Conservation (phyloP, 2,329 filamentous ascomycete species). For the Rhynchosporium agropyri region DNA sequence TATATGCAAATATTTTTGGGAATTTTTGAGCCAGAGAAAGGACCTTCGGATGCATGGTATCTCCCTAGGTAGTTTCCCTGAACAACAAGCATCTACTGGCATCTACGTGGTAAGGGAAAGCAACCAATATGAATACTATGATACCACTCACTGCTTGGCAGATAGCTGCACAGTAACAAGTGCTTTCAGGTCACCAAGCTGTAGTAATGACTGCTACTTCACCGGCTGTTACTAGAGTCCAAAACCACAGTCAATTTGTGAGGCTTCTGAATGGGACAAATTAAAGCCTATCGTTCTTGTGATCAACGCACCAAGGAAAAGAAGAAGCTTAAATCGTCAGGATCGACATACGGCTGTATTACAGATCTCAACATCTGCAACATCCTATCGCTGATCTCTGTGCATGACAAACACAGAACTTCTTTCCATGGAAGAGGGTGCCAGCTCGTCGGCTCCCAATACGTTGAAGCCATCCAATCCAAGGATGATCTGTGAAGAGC, state of each 20-base stretch:
- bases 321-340: constrained; percentile 3
- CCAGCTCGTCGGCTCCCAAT: constrained; percentile 4
- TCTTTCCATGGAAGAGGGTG: neutral
- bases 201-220: neutral
- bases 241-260: neutral
- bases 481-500: neutral
- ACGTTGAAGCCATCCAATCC: neutral
- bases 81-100: no score
- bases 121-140: no score
- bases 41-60: no score
- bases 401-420: constrained; percentile 24
- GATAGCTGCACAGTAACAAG: no score
- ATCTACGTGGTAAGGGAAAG: no score
- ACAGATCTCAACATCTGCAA: constrained; percentile 14
- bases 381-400: neutral
- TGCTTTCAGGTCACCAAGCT: neutral
- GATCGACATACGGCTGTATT: constrained; percentile 12
- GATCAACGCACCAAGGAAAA: neutral
- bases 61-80: no score
- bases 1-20: no score
- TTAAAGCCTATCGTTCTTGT: neutral
- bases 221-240: neutral
- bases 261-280: neutral
- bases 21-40: no score
- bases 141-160: no score